Conservation (phyloP, 2,329 filamentous ascomycete genomes). For the Fusarium penzigii region DNA sequence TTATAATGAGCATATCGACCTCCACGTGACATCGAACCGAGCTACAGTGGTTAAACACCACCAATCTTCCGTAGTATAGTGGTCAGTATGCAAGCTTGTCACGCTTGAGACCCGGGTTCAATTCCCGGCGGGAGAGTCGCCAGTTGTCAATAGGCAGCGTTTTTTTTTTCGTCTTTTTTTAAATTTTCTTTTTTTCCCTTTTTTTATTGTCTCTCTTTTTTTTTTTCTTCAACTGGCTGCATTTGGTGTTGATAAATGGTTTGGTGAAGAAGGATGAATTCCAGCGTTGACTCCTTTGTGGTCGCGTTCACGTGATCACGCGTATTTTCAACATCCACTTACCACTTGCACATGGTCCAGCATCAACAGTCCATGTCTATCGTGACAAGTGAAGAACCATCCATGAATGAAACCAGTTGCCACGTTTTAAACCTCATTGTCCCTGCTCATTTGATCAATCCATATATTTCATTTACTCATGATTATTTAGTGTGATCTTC, state of each 20-base stretch:
- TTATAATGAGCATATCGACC: neutral
- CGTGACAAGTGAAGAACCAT: no score
- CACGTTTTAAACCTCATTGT: no score
- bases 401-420: no score
- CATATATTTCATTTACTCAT: no score
- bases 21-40: neutral
- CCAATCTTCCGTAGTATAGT: neutral
- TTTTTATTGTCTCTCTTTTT: neutral
- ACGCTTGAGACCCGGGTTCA: neutral
- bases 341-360: neutral
- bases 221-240: neutral
- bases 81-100: neutral
- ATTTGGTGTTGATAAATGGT: neutral
- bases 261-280: neutral
- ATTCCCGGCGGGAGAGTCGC: neutral
- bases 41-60: neutral
- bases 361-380: neutral
- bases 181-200: neutral
- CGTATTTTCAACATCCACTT: neutral
- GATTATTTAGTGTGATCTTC: no score
- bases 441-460: no score
- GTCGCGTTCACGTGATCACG: neutral
- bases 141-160: neutral
- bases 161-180: neutral
- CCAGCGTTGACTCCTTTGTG: no score